Conservation (phyloP, 1,284 basidiomycete species). For the Hemileia vastatrix region DNA sequence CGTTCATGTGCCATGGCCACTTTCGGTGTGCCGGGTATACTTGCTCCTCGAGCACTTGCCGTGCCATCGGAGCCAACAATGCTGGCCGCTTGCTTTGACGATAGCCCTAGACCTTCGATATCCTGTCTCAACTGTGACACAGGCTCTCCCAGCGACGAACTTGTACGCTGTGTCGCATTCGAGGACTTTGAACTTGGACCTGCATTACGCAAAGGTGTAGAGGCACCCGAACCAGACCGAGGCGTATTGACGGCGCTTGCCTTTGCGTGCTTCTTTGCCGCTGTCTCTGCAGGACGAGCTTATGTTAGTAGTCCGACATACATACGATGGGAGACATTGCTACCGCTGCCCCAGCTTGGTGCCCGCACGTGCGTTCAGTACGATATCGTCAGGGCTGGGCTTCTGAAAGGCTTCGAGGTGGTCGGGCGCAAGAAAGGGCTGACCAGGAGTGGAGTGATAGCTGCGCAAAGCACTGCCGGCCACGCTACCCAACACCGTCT, state of each 20-base stretch:
- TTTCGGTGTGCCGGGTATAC: not conserved
- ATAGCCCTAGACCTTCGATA: conserved; percentile 34
- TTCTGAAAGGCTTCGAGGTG: conserved; percentile 54
- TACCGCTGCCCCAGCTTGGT: conserved; percentile 47
- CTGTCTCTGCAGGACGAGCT: not conserved
- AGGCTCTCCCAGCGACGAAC: not conserved
- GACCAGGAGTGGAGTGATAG: not conserved
- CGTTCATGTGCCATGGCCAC: not conserved
- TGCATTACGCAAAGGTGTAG: not conserved
- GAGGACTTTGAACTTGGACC: conserved; percentile 22
- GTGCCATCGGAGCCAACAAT: not conserved
- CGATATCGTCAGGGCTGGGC: conserved; percentile 78
- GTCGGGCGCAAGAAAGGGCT: conserved; percentile 16
- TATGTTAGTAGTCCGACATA: conserved; percentile 9
- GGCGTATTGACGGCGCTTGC: not conserved
- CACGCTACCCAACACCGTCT: conserved; percentile 42
- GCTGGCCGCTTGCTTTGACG: not conserved
- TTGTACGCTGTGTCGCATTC: conserved; percentile 14
- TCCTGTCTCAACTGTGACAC: conserved; percentile 35
- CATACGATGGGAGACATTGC: conserved; percentile 1
- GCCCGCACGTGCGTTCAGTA: conserved; percentile 65
- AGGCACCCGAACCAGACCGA: not conserved
- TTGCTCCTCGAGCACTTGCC: not conserved
- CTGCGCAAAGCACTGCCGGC: not conserved
- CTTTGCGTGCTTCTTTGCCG: too few species aligned